Conservation (phyloP, 2,329 filamentous ascomycete genomes). For the Claviceps sp. region DNA sequence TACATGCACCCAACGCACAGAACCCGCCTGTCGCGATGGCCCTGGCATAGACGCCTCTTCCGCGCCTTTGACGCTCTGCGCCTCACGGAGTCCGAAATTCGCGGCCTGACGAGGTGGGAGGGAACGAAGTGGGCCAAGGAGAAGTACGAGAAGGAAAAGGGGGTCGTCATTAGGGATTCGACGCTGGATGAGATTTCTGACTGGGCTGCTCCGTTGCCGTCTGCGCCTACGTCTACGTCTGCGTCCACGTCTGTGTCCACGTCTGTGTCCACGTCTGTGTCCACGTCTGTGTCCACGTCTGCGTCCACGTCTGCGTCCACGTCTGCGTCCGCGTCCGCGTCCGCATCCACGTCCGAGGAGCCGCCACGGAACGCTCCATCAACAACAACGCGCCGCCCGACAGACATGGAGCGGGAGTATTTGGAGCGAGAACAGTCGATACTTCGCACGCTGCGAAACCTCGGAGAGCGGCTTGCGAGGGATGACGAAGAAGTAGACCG, state of each 20-base stretch:
- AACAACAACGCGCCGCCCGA: conserved; percentile 1
- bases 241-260: too few species aligned
- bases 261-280: too few species aligned
- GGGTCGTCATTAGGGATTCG: conserved; percentile 55
- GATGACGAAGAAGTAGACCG: conserved; percentile 1
- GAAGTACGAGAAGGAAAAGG: conserved; percentile 64
- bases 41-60: conserved; percentile 64
- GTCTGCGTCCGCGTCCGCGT: too few species aligned
- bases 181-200: conserved; percentile 53
- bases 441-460: conserved; percentile 8
- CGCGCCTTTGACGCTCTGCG: conserved; percentile 58
- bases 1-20: conserved; percentile 62
- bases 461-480: conserved; percentile 1
- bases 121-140: conserved; percentile 74
- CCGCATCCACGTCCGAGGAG: not conserved
- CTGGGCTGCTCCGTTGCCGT: conserved; percentile 28
- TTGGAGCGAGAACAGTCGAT: not conserved
- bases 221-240: not conserved
- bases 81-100: conserved; percentile 57
- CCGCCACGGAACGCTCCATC: too few species aligned
- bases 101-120: conserved; percentile 65
- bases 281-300: too few species aligned
- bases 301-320: too few species aligned
- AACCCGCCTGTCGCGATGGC: conserved; percentile 63
- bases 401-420: conserved; percentile 7